Evolutionary conservation across 305 asterid species (phyloP), one percentile per base, ranked within the genome.

Genomic region (Solanum hybrid): DNA sequence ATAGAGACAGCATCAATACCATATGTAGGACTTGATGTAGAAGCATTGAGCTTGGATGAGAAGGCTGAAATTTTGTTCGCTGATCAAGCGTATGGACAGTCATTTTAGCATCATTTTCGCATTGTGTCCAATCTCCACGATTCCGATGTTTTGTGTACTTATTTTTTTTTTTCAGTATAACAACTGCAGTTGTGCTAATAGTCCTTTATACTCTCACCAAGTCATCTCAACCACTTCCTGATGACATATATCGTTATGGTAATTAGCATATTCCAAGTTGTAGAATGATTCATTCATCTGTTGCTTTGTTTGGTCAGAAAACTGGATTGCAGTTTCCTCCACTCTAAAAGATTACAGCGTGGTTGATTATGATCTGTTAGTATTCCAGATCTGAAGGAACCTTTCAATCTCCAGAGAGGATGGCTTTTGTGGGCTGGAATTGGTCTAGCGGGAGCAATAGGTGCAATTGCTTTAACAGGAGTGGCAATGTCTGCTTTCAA

Each of bases 391-490:
- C 92, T 90, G 94, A 95, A 92, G 93, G 97, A 96, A 36, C 99
- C 99, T 46, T 96, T 97, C 91, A 88, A 94, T 96, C 96, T 96
- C 86, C 92, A 93, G 90, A 95, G 92, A 93, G 99, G 99, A 64
- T 96, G 99, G 99, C 81, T 96, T 89, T 90, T 97, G 91, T 97
- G 98, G 97, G 99, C 98, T 87, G 98, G 96, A 86, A 92, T 95
- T 89, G 98, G 99, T 89, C 92, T 97, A 90, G 97, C 92, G 90
- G 99, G 98, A 91, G 99, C 98, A 90, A 37, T 97, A 90, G 93
- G 91, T 91, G 94, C 97, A 91, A 92, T 97, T 90, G 96, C 97
- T 36, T 86, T 93, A 90, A 96, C 99, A 57, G 99, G 98, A 86
- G 96, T 91, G 74, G 96, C 93, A 33, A 31, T 93, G 91, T 93